Evolutionary conservation across 2,329 filamentous ascomycete genomes (phyloP), one percentile per base, ranked within the genome.

Genomic region (Fusarium poae): DNA sequence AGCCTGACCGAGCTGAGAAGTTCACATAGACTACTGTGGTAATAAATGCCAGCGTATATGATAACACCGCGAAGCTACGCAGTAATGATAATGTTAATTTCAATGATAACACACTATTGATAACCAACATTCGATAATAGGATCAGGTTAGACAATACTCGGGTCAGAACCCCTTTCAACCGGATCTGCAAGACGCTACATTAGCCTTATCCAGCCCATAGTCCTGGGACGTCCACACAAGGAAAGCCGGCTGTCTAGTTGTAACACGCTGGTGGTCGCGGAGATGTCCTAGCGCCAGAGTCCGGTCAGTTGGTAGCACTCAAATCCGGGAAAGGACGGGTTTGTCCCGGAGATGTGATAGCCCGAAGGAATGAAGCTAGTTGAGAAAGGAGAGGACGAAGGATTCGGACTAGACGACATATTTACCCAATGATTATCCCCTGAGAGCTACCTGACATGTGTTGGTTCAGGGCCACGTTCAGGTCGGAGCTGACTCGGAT

Each of bases 121-220:
- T 25, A 30, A 35, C 30, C 21, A 34, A 35, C 32, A 18, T 34
- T 16, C 7, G 20, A 29, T 32, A 25, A n/a, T 18, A 25, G 30
- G 16, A 49, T 13, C 16, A 49, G 30, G 16, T 4, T 34, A 49
- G 8, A 21, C 21, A 18, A 25, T 16, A 10, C 21, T 35, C 45
- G 45, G 45, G 20, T 34, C 45, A 15, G 7, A n/a, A 7, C 45
- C 21, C 45, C 30, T 25, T 34, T 11, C 45, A 35, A 32, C 45
- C 45, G 45, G 45, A 49, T 49, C 45, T 23, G 30, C 30, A 23
- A 7, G 40, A 32, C 45, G 23, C 30, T 35, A 35, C 23, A 10
- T 25, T 49, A 49, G 45, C n/a, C 21, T 49, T 49, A 49, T 49
- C 45, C 21, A 34, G 45, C n/a, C 21, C 30, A 25, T 23, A 21